A percentile compares a stretch with the other conserved stretches of the same genome.
Conservation (phyloP, 495 filamentous ascomycete genomes). For the Parathielavia appendiculata region DNA sequence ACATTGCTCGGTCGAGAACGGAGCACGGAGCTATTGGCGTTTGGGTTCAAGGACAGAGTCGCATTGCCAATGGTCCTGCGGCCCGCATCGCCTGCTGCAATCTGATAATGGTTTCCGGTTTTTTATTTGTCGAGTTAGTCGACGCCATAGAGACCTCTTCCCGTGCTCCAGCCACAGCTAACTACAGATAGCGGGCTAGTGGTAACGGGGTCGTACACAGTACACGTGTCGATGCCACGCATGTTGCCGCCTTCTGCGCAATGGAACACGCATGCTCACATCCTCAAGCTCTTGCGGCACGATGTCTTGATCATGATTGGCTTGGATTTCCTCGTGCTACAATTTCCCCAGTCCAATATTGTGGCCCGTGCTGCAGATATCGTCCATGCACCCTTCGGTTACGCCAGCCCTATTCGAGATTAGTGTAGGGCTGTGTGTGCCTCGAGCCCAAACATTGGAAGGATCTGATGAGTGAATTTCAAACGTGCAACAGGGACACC, state of each 20-base stretch:
- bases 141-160: too few species aligned
- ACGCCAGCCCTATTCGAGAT: not conserved
- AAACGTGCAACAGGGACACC: not conserved
- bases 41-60: not conserved
- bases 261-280: too few species aligned
- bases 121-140: not conserved
- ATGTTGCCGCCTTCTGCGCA: not conserved
- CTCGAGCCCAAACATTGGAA: not conserved
- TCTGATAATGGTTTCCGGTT: too few species aligned
- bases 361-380: constrained; percentile 13
- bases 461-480: not conserved
- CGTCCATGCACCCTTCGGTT: not conserved
- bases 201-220: not conserved
- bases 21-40: not conserved
- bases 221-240: not conserved
- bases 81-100: not conserved
- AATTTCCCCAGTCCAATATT: constrained; percentile 3
- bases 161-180: not conserved
- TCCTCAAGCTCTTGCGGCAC: too few species aligned
- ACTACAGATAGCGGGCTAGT: not conserved
- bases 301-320: too few species aligned
- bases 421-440: constrained; percentile 19
- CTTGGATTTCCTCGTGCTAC: not conserved
- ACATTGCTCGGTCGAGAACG: not conserved
- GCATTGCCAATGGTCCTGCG: not conserved